A percentile compares a stretch with the other conserved stretches of the same genome.
phyloP scores from a whole-genome alignment of 768 basidiomycete species.

The Pleurotus eryngii region DNA sequence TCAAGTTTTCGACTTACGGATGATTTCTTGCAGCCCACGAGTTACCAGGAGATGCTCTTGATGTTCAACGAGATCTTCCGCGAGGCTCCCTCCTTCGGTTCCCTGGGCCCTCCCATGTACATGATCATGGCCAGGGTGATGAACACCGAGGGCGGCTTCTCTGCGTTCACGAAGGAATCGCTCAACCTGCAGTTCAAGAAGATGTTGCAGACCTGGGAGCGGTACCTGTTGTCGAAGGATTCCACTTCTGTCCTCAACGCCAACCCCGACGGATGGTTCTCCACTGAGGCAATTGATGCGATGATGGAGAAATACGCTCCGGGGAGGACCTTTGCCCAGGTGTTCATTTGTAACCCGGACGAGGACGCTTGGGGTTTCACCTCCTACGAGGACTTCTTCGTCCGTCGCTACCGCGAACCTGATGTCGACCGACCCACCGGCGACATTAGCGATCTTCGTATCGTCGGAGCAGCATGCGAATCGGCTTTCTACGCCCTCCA shows the following conservation, averaged over 20 bases:
- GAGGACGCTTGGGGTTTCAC: constrained; percentile 39
- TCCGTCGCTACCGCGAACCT: constrained; percentile 32
- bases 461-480: constrained; percentile 54
- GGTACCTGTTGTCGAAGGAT: constrained; percentile 7
- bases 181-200: constrained; percentile 11
- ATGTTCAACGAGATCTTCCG: constrained; percentile 12
- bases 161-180: constrained; percentile 8
- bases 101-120: constrained; percentile 12
- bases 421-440: constrained; percentile 37
- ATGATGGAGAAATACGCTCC: constrained; percentile 1
- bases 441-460: constrained; percentile 15
- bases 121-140: constrained; percentile 13
- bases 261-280: constrained; percentile 11
- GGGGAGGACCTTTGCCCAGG: constrained; percentile 29
- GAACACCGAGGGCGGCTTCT: constrained; percentile 16
- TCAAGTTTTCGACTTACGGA: neutral
- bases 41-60: constrained; percentile 7
- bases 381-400: constrained; percentile 59
- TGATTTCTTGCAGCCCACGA: constrained; percentile 28
- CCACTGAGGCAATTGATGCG: constrained; percentile 2
- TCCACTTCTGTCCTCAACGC: constrained; percentile 10
- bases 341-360: constrained; percentile 37
- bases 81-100: constrained; percentile 10
- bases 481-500: constrained; percentile 42
- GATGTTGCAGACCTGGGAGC: constrained; percentile 10